Percentiles rank a stretch among this genome's conserved stretches.
Evolutionary conservation across 306 rosid genomes (phyloP).

Genomic region (Elaeagnus macrophylla): DNA sequence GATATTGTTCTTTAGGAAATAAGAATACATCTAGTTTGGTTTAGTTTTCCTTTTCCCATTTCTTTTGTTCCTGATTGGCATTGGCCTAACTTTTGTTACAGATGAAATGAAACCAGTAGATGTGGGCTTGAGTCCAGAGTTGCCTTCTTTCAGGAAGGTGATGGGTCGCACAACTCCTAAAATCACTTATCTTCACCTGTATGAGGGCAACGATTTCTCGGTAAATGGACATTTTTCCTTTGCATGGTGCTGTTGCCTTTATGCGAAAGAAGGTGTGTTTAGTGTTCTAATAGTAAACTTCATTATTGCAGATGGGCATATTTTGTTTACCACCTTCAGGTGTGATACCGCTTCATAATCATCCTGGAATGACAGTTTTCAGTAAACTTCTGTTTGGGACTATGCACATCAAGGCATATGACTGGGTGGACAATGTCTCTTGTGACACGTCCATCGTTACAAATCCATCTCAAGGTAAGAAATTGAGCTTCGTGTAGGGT

Average conservation of each 20-base stretch:
- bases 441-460: conserved; percentile 21
- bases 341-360: conserved; percentile 88
- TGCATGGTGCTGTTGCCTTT: not conserved
- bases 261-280: not conserved
- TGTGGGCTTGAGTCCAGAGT: conserved; percentile 53
- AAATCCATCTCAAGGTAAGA: conserved; percentile 48
- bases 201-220: conserved; percentile 63
- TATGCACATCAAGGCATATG: conserved; percentile 91
- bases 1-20: too few species aligned
- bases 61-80: conserved; percentile 10
- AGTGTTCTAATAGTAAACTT: not conserved
- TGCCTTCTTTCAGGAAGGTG: conserved; percentile 46
- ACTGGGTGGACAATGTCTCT: conserved; percentile 60
- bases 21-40: not conserved
- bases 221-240: conserved; percentile 23
- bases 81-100: conserved; percentile 27
- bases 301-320: conserved; percentile 64
- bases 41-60: not conserved
- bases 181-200: conserved; percentile 69
- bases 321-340: conserved; percentile 96
- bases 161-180: conserved; percentile 26
- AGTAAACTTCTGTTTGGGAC: conserved; percentile 87
- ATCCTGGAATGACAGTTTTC: conserved; percentile 97
- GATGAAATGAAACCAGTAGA: conserved; percentile 59
- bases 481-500: not conserved